These are phyloP conservation scores for Raffaelea deltoideospora DNA, from an alignment of 2,329 filamentous ascomycete genomes.

Conservation along the genomic window DNA sequence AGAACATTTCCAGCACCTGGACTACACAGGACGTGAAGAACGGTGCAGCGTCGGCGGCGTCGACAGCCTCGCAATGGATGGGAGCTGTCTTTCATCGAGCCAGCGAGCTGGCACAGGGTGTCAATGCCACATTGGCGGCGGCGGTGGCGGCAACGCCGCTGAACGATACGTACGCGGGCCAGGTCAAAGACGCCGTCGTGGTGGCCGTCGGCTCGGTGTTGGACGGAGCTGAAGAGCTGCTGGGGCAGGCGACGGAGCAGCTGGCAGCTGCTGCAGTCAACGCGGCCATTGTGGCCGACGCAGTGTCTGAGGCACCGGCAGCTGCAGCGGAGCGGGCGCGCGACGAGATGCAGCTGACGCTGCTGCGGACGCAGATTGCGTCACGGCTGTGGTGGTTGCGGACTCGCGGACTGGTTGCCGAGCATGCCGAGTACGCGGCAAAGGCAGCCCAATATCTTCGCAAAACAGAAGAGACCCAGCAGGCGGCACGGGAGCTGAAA, in stretches of 20 bases:
- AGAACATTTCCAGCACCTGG: neutral
- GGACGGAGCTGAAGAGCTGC: slow-evolving; percentile 8
- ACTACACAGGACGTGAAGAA: neutral
- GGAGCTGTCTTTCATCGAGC: neutral
- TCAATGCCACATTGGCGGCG: too few species aligned
- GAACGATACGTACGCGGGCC: neutral
- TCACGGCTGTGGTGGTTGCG: slow-evolving; percentile 11
- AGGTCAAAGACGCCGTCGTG: neutral
- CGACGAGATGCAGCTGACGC: neutral
- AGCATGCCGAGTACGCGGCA: slow-evolving; percentile 6
- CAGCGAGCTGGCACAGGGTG: neutral
- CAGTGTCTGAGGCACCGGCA: neutral
- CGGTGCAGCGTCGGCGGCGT: neutral
- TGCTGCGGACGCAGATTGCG: slow-evolving; percentile 8
- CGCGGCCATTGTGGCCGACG: neutral
- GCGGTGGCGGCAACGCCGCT: too few species aligned
- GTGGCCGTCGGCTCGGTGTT: neutral
- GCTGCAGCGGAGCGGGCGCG: neutral
- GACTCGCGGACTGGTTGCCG: slow-evolving; percentile 5
- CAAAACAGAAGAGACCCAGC: slow-evolving; percentile 1
- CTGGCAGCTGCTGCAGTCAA: too few species aligned
- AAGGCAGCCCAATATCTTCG: slow-evolving; percentile 5
- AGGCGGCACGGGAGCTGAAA: too few species aligned
- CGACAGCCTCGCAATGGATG: neutral
- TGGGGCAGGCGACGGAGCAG: slow-evolving; percentile 12